Base-by-base conservation (phyloP, 305 asterid species). In the Petunia hybrid region DNA sequence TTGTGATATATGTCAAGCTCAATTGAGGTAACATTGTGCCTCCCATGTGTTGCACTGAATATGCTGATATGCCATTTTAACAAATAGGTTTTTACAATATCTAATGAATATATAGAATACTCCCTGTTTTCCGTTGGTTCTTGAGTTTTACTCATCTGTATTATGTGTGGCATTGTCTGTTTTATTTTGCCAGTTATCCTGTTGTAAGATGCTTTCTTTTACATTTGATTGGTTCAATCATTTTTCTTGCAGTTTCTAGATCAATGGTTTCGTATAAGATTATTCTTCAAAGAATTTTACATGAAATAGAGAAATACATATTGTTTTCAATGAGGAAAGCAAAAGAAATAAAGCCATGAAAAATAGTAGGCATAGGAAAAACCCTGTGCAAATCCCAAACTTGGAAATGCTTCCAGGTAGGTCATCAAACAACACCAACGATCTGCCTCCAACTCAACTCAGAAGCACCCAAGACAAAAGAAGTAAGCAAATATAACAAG, bases 221-320 rank as follows among this genome's bases (percentile, higher is more conserved):
- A 16, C 76, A 8, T 42, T 42, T 16, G 56, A 14, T 68, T 41
- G 56, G 76, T 8, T 0, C 57, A 69, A 69, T 16, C 57, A 56
- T 16, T 69, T 69, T 69, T 69, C 77, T 53, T 45, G n/a, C 22
- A 2, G 41, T 69, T 69, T 45, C 41, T 5, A 69, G n/a, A 56
- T 56, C 31, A 56, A 45, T 45, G 62, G 62, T 56, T 45, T 45
- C 43, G 16, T 22, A 0, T 0, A 10, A 70, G 42, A 22, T 70
- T 10, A 10, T 70, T 70, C 43, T 45, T 70, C 16, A 31, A 70
- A 70, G 77, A 14, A 69, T 9, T 69, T 69, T 69, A 69, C 22
- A 69, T 69, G 5, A 45, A 22, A 43, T 45, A 45, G 51, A 69
- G 41, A 22, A 9, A 9, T 45, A 9, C 8, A 8, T 13, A 8